These are phyloP conservation scores for Myotisia sp. DNA, from an alignment of 2,329 filamentous ascomycete genomes.

Conservation along the genomic window DNA sequence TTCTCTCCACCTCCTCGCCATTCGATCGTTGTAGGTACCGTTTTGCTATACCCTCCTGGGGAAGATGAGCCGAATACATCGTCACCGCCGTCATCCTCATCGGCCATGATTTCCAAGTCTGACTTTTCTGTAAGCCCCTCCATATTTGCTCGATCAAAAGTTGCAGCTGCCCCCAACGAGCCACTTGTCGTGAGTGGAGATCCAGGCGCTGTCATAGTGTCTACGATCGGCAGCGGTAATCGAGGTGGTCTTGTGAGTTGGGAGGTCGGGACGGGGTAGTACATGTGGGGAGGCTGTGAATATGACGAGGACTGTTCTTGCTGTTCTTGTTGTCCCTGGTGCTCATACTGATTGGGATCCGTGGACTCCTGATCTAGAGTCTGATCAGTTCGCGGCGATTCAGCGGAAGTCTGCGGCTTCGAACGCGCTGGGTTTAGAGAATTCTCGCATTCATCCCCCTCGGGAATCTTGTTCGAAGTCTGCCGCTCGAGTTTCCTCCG, in stretches of 20 bases:
- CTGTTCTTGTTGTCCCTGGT: slow-evolving; percentile 16
- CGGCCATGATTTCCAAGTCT: slow-evolving; percentile 41
- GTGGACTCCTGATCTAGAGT: too few species aligned
- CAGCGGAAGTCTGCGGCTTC: slow-evolving; percentile 14
- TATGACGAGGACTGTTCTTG: too few species aligned
- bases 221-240: slow-evolving; percentile 81
- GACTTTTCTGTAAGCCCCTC: slow-evolving; percentile 42
- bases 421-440: neutral
- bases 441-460: slow-evolving; percentile 1
- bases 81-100: slow-evolving; percentile 61
- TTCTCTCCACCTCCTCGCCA: slow-evolving; percentile 76
- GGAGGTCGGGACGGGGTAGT: slow-evolving; percentile 27
- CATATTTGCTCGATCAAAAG: slow-evolving; percentile 17
- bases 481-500: slow-evolving; percentile 14
- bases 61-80: slow-evolving; percentile 54
- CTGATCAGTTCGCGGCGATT: slow-evolving; percentile 27
- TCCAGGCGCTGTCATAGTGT: slow-evolving; percentile 76
- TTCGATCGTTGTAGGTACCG: slow-evolving; percentile 71
- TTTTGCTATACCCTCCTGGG: slow-evolving; percentile 58
- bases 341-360: slow-evolving; percentile 3
- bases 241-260: slow-evolving; percentile 54
- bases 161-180: slow-evolving; percentile 42
- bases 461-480: slow-evolving; percentile 14
- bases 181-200: slow-evolving; percentile 61
- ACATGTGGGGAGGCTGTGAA: slow-evolving; percentile 35